These are phyloP conservation scores for Rhodotorula sp. DNA, from an alignment of 1,284 basidiomycete genomes.

Conservation along the genomic window DNA sequence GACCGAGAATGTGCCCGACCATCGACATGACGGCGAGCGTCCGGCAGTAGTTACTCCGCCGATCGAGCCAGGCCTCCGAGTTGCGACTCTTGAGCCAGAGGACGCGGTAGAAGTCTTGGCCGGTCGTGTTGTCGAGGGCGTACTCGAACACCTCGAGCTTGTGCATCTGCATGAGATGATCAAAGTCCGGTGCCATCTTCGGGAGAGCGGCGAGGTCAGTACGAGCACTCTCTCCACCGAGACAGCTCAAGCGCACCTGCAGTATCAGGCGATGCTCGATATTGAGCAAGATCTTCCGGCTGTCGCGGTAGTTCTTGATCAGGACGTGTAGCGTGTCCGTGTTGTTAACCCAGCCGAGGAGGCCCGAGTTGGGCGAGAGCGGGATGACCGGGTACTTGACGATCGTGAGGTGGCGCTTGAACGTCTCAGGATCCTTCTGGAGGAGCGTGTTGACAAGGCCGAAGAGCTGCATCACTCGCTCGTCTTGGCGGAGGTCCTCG, in stretches of 20 bases:
- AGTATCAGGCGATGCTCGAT: conserved; percentile 99
- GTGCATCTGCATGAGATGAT: conserved; percentile 87
- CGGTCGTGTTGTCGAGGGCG: conserved; percentile 96
- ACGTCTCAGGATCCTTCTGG: conserved; percentile 87
- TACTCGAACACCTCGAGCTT: conserved; percentile 99
- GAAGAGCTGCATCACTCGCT: conserved; percentile 98
- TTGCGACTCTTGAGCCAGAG: conserved; percentile 93
- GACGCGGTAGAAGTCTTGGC: conserved; percentile 97
- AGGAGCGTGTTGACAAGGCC: conserved; percentile 94
- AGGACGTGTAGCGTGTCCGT: conserved; percentile 98
- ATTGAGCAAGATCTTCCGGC: conserved; percentile 92
- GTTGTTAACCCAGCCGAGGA: conserved; percentile 93
- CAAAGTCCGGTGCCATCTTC: conserved; percentile 99
- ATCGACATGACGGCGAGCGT: conserved; percentile 94
- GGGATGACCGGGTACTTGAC: conserved; percentile 93
- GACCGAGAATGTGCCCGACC: conserved; percentile 92
- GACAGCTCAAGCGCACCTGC: conserved; percentile 60
- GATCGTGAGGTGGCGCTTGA: conserved; percentile 93
- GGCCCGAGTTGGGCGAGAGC: conserved; percentile 90
- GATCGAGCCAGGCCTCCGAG: conserved; percentile 97
- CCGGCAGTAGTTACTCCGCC: conserved; percentile 93
- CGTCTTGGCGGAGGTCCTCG: conserved; percentile 97
- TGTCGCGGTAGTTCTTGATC: conserved; percentile 87
- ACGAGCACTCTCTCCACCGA: neutral
- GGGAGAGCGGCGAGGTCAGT: neutral